These are phyloP conservation scores for Artemisia tridentata DNA, from an alignment of 129 eudicot species.

Conservation along the genomic window DNA sequence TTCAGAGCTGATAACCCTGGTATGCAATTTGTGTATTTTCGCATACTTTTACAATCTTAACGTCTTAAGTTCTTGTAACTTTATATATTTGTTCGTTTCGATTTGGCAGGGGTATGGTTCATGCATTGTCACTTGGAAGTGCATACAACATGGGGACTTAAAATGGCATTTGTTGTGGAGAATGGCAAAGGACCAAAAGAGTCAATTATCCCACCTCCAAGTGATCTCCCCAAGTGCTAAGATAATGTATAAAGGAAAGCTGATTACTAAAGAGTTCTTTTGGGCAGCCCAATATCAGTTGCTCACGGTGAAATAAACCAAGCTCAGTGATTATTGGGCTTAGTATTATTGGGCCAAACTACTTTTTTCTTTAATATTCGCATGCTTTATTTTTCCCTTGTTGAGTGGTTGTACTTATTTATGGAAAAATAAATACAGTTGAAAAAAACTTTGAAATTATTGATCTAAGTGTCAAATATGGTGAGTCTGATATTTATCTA, in stretches of 20 bases:
- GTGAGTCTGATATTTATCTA: neutral
- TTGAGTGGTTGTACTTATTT: conserved; percentile 38
- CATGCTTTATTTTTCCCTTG: neutral
- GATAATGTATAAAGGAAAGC: neutral
- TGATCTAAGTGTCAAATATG: neutral
- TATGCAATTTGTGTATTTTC: conserved; percentile 16
- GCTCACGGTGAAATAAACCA: conserved; percentile 32
- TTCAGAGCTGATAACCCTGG: conserved; percentile 92
- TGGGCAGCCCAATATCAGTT: conserved; percentile 35
- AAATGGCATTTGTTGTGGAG: conserved; percentile 92
- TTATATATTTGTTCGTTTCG: neutral
- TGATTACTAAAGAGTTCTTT: conserved; percentile 16
- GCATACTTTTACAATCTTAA: too few relatives aligned
- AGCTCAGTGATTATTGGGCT: conserved; percentile 20
- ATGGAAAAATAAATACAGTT: neutral
- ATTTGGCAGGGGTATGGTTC: conserved; percentile 68
- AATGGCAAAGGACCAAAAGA: conserved; percentile 79
- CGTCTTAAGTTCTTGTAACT: neutral
- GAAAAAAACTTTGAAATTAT: neutral
- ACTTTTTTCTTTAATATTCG: neutral
- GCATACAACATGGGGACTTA: conserved; percentile 90
- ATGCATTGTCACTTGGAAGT: conserved; percentile 85
- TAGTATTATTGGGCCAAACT: neutral
- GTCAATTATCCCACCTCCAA: conserved; percentile 67
- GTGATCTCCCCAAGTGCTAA: conserved; percentile 66